These are phyloP conservation scores for Yamadazyma sp. DNA, from an alignment of 1,139 yeast species.

Conservation along the genomic window DNA sequence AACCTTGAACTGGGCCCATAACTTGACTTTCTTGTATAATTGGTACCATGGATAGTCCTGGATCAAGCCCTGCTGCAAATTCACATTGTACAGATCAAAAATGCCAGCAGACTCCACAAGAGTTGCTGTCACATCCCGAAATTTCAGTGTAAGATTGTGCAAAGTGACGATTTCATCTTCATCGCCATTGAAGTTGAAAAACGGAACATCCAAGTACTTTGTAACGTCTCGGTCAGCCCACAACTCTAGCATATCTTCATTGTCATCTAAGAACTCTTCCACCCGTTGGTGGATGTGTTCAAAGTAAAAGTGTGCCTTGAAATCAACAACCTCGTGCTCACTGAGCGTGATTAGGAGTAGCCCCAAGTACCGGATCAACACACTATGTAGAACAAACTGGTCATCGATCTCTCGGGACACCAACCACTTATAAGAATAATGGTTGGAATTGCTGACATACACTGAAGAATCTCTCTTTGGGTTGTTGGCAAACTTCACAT, in stretches of 20 bases:
- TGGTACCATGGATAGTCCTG: conserved; percentile 75
- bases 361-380: conserved; percentile 40
- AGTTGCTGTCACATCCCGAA: conserved; percentile 15
- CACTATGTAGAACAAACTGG: conserved; percentile 33
- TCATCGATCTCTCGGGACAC: conserved; percentile 27
- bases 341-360: conserved; percentile 35
- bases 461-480: conserved; percentile 25
- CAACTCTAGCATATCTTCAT: conserved; percentile 13
- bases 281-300: conserved; percentile 20
- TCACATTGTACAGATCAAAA: conserved; percentile 37
- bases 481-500: conserved; percentile 35
- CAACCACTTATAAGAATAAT: conserved; percentile 37
- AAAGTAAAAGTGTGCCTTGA: conserved; percentile 26
- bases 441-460: conserved; percentile 40
- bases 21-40: conserved; percentile 52
- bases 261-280: conserved; percentile 15
- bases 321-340: conserved; percentile 45
- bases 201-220: conserved; percentile 15
- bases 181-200: conserved; percentile 22
- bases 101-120: conserved; percentile 17
- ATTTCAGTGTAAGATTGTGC: conserved; percentile 19
- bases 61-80: conserved; percentile 47
- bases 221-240: conserved; percentile 28
- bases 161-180: conserved; percentile 19
- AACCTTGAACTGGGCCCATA: conserved; percentile 57